Evolutionary conservation across 1,284 basidiomycete species (phyloP).

Genomic region (Ustilago nuda): DNA sequence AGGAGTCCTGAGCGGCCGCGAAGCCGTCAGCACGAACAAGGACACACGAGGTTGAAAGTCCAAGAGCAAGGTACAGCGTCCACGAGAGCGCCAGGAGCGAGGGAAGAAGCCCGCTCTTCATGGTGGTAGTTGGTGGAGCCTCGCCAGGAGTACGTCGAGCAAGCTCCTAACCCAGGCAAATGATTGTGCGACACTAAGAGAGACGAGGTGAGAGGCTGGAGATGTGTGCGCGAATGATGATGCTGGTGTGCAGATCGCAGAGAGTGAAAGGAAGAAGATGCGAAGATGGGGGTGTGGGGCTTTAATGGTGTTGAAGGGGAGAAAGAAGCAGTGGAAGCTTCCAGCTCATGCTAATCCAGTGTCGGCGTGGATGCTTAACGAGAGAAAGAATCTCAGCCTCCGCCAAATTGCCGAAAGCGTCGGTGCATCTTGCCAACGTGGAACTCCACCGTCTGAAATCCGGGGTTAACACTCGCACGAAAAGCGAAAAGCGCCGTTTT

Average conservation of each 20-base stretch:
- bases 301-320: background rate
- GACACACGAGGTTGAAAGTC: conserved; percentile 25
- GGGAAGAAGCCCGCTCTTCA: conserved; percentile 33
- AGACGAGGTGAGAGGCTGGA: background rate
- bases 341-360: conserved; percentile 8
- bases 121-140: background rate
- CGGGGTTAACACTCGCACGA: background rate
- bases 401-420: conserved; percentile 7
- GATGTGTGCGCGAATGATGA: background rate
- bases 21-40: conserved; percentile 28
- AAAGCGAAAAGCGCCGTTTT: background rate
- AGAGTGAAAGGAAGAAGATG: background rate
- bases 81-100: conserved; percentile 46
- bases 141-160: background rate
- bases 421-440: conserved; percentile 9
- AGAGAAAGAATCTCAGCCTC: conserved; percentile 2
- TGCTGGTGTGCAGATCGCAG: background rate
- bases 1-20: conserved; percentile 10
- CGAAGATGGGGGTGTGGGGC: background rate
- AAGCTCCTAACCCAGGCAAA: background rate
- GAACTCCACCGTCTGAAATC: conserved; percentile 1
- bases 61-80: conserved; percentile 40
- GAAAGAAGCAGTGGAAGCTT: conserved; percentile 1
- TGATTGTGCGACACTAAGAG: background rate
- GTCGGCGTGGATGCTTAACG: conserved; percentile 1